Evolutionary conservation across 78 protist species (phyloP), one percentile per base, ranked within the genome.

Genomic region (Dictyostelium firmibasis): DNA sequence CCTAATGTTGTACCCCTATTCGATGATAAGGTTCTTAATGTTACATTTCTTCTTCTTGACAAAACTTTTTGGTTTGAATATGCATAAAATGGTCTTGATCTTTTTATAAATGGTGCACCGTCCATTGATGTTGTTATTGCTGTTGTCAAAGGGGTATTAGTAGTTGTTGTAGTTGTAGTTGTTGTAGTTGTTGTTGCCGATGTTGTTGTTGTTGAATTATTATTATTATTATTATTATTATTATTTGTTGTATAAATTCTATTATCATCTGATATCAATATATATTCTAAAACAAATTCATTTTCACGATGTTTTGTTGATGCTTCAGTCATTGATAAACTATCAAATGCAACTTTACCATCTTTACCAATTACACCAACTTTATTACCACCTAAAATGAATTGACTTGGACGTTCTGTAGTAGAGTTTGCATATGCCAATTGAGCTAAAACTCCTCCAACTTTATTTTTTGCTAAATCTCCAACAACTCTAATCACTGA

Each of bases 31-130:
- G 96, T 92, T 67, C 96, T 18, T 23, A 92, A 33, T 35, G 86
- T 82, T 0, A 92, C 96, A 79, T 85, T 85, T 77, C 93, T 76
- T 78, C 93, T 50, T 43, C 93, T 50, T 41, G 86, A 78, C 10
- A 88, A 35, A 25, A 92, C 96, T 36, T 92, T 92, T 82, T 92
- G 91, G 36, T 92, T 85, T 2, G 96, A 92, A 41, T 92, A 92
- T 18, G 96, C 96, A 81, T 92, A 92, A 83, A 92, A 92, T 78
- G 96, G 77, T 81, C 96, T 77, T 25, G 96, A 85, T 29, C 96
- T 25, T 72, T 92, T 92, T 6, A 88, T 36, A 29, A 79, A 88
- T 60, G 93, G 93, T 4, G 29, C n/a, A 43, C 83, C 75, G 4
- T 14, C 43, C 2, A 38, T 4, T 38, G 43, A 4, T 38, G 4